Base-by-base conservation (phyloP, 1,284 basidiomycete genomes). In the Tilletiopsis washingtonensis region DNA sequence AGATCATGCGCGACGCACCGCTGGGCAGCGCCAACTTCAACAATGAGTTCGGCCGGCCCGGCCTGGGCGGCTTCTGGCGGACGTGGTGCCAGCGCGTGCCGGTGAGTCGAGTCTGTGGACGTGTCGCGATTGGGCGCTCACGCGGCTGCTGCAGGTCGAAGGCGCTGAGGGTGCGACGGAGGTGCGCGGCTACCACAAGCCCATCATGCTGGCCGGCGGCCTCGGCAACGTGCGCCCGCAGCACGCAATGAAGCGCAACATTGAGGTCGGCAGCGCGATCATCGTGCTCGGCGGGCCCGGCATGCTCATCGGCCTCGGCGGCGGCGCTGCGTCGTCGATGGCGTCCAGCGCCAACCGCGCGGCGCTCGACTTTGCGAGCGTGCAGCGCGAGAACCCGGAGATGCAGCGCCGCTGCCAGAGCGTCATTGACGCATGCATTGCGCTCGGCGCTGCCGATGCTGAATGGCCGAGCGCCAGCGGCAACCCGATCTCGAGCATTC, bases 141-240 rank as follows among this genome's bases (percentile, higher is more conserved):
- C 41, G 37, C 4, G 50, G 48, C 5, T 26, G 40, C 32, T 44
- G 20, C 17, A 44, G 6, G 44, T 45, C 42, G 56, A 53, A 15
- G 41, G 43, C 4, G 50, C 43, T 7, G 54, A 59, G 26, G 57
- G 53, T 43, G 29, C 40, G 4, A 32, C 38, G 42, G 84, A 91
- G 70, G 79, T 91, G n/a, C 80, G 91, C 51, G 93, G 93, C 0
- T 99, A 96, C 77, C 94, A 98, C 77, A 99, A 99, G 75, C 93
- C 93, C 14, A 96, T 99, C 77, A 99, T 99, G 94, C 86, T 98
- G 59, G 94, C 94, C 15, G 93, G 93, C 43, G 93, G 93, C 37
- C 82, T 93, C 53, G 93, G 93, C 7, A 96, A 88, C 67, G 91
- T 98, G 34, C 81, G 69, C 15, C 69, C 69, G 41, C 52, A 63